Base-by-base conservation (phyloP, 306 rosid species). In the Abrus pulchellus region DNA sequence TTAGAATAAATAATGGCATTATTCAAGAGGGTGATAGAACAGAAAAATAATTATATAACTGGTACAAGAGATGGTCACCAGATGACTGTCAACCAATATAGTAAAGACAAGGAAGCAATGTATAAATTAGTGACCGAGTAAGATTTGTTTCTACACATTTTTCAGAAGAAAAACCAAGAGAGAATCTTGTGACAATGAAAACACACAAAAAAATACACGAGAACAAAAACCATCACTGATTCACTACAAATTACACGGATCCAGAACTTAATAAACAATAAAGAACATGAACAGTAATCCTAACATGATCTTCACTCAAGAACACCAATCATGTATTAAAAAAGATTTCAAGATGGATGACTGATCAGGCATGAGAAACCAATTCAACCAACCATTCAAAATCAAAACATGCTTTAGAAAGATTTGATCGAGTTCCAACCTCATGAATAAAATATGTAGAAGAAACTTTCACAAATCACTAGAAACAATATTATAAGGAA, bases 21-120 rank as follows among this genome's bases (percentile, higher is more conserved):
- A 50, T 59, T 52, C 57, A 30, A 69, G 5, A 8, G 36, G 27
- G 50, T 65, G 7, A 49, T 48, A 76, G 27, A 74, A 52, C 61
- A 61, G 1, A 72, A 67, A 64, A 48, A 50, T 3, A 47, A 53
- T 34, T 3, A 12, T 43, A 6, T n/a, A 49, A 30, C 52, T 1
- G 44, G 52, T 33, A 14, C 9, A 54, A 13, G 13, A 55, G 43
- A 57, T 1, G 38, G 50, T 55, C 12, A 43, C 63, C 38, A 55
- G 12, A 69, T 10, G 34, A 43, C 40, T 43, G 6, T 33, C 64
- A 43, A 6, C 8, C 45, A 45, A 33, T 60, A 65, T 43, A 14
- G 64, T 30, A 27, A 20, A 43, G 43, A 41, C 68, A 43, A 33
- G 43, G 9, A 67, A 40, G 71, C 80, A 52, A 71, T 38, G 45